A percentile compares a stretch with the other conserved stretches of the same genome.
Conservation (phyloP, 805 yeast species). For the Yarrowia deformans region DNA sequence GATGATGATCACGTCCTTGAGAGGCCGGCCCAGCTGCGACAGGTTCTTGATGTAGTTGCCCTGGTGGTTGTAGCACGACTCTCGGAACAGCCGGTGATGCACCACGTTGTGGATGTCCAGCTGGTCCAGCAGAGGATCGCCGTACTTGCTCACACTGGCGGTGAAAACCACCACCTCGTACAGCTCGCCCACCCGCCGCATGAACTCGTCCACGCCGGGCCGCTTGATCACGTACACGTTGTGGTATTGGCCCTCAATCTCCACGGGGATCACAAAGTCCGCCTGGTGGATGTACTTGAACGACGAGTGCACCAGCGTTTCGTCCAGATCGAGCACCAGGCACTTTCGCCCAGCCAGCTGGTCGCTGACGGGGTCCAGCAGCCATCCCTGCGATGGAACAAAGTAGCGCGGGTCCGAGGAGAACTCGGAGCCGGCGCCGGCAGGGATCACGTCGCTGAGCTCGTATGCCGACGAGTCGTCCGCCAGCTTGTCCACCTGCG, state of each 20-base stretch:
- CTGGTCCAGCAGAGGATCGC: constrained; percentile 91
- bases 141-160: constrained; percentile 93
- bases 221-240: constrained; percentile 96
- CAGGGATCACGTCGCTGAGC: constrained; percentile 26
- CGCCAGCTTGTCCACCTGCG: constrained; percentile 20
- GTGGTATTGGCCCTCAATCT: constrained; percentile 89
- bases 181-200: constrained; percentile 79
- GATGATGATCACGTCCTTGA: constrained; percentile 82
- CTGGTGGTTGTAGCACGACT: constrained; percentile 90
- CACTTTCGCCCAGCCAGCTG: constrained; percentile 74
- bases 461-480: constrained; percentile 36
- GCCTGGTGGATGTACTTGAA: constrained; percentile 91
- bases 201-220: constrained; percentile 97
- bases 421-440: constrained; percentile 8
- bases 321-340: constrained; percentile 90
- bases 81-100: constrained; percentile 93
- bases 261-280: constrained; percentile 97
- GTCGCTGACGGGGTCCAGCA: constrained; percentile 60
- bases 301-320: constrained; percentile 93
- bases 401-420: constrained; percentile 33
- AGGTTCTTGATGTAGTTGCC: constrained; percentile 94
- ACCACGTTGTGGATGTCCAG: constrained; percentile 76
- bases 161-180: constrained; percentile 97
- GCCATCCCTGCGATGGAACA: constrained; percentile 40
- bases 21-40: constrained; percentile 92